Conservation (phyloP, 2,329 filamentous ascomycete genomes). For the Colletotrichum tofieldiae region DNA sequence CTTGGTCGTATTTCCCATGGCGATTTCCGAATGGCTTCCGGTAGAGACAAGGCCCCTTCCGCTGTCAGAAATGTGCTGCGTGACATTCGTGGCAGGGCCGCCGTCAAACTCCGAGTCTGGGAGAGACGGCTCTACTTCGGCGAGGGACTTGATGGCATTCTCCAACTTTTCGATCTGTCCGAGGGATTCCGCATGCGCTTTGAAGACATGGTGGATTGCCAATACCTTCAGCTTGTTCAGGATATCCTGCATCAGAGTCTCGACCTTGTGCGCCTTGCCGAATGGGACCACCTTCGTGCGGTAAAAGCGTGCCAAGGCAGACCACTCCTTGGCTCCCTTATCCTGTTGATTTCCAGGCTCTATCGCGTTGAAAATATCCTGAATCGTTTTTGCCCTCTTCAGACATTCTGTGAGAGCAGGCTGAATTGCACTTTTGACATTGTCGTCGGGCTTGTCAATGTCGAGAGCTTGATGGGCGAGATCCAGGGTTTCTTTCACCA, state of each 20-base stretch:
- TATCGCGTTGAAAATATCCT: conserved; percentile 15
- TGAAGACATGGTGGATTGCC: conserved; percentile 25
- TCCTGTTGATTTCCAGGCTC: conserved; percentile 9
- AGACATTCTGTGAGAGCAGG: background rate
- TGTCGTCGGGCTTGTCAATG: background rate
- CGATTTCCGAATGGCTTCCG: background rate
- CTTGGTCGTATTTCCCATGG: conserved; percentile 14
- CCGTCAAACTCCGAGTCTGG: conserved; percentile 25
- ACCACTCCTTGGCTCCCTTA: conserved; percentile 17
- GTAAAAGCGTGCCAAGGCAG: conserved; percentile 17
- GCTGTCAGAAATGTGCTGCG: conserved; percentile 9
- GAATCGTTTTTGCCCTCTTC: conserved; percentile 2
- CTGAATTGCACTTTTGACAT: background rate
- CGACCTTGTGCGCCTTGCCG: conserved; percentile 30
- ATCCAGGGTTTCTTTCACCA: conserved; percentile 14
- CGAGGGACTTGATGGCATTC: conserved; percentile 11
- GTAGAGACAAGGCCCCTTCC: conserved; percentile 10
- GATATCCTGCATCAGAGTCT: conserved; percentile 23
- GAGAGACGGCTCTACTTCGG: conserved; percentile 29
- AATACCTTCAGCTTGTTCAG: conserved; percentile 19
- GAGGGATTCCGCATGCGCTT: conserved; percentile 8
- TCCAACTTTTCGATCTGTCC: conserved; percentile 15
- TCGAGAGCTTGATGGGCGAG: conserved; percentile 7
- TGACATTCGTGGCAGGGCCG: background rate
- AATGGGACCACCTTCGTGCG: conserved; percentile 8